These are phyloP conservation scores for Alternaria burnsii DNA, from an alignment of 2,329 filamentous ascomycete genomes.

Conservation along the genomic window DNA sequence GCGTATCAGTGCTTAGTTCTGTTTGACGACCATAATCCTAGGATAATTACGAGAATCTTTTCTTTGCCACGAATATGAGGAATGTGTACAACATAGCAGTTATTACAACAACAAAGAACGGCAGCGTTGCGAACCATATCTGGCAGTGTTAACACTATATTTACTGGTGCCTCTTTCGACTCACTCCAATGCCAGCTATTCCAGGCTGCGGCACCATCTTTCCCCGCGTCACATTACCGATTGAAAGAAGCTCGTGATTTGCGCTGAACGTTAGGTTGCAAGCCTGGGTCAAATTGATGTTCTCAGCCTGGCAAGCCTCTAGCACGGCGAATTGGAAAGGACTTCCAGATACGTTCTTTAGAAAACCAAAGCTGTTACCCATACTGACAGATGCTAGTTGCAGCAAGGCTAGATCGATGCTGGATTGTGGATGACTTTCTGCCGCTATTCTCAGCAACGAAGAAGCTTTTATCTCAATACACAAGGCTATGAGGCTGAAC, in stretches of 20 bases:
- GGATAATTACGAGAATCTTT: too few relatives aligned
- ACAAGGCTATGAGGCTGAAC: neutral
- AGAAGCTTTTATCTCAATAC: neutral
- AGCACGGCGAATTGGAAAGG: neutral
- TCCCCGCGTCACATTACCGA: neutral
- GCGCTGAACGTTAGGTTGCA: neutral
- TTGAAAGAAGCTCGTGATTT: neutral
- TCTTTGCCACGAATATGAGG: too few relatives aligned
- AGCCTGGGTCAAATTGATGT: too few relatives aligned
- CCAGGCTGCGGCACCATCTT: neutral
- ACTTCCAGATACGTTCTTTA: neutral
- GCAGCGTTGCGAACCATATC: neutral
- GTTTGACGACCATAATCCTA: too few relatives aligned
- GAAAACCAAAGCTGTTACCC: neutral
- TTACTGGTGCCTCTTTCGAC: neutral
- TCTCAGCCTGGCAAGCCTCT: neutral
- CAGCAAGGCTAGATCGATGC: neutral
- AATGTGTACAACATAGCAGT: too few relatives aligned
- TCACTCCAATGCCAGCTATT: neutral
- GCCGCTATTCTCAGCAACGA: neutral
- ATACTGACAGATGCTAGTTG: neutral
- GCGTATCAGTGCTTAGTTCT: too few relatives aligned
- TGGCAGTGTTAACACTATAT: neutral
- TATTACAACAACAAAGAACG: neutral
- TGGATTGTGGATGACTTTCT: too few relatives aligned